These are phyloP conservation scores for Quillaja saponaria DNA, from an alignment of 306 rosid species.

Conservation along the genomic window DNA sequence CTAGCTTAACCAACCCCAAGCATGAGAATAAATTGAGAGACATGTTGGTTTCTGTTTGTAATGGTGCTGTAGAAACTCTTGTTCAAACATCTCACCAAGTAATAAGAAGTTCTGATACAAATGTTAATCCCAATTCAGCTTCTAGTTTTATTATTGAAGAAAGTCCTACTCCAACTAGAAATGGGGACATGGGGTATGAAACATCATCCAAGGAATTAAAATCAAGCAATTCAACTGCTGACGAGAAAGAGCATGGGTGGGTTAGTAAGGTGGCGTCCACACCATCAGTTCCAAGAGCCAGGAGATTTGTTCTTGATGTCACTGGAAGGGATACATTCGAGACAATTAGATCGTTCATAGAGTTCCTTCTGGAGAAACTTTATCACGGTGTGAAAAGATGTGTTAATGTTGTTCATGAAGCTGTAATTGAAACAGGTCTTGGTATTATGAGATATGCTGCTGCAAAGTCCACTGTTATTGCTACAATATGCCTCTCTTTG, in stretches of 20 bases:
- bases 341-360: constrained; percentile 64
- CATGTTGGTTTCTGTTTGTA: constrained; percentile 59
- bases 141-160: constrained; percentile 21
- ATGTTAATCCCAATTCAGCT: constrained; percentile 12
- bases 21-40: constrained; percentile 64
- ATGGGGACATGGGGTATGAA: constrained; percentile 24
- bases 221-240: constrained; percentile 11
- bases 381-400: constrained; percentile 44
- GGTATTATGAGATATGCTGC: constrained; percentile 57
- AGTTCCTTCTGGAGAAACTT: constrained; percentile 53
- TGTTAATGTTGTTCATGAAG: constrained; percentile 47
- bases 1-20: constrained; percentile 74
- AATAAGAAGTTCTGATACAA: constrained; percentile 43
- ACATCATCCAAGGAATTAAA: constrained; percentile 18
- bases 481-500: constrained; percentile 56
- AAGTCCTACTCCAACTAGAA: not conserved
- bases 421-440: constrained; percentile 46
- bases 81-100: constrained; percentile 74
- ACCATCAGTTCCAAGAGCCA: constrained; percentile 63
- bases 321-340: constrained; percentile 76
- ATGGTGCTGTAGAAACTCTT: constrained; percentile 69
- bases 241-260: constrained; percentile 48
- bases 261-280: constrained; percentile 48
- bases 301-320: constrained; percentile 58
- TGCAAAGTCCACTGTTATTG: constrained; percentile 51